Evolutionary conservation across 495 filamentous ascomycete species (phyloP).

Genomic region (Penicillium parvum): DNA sequence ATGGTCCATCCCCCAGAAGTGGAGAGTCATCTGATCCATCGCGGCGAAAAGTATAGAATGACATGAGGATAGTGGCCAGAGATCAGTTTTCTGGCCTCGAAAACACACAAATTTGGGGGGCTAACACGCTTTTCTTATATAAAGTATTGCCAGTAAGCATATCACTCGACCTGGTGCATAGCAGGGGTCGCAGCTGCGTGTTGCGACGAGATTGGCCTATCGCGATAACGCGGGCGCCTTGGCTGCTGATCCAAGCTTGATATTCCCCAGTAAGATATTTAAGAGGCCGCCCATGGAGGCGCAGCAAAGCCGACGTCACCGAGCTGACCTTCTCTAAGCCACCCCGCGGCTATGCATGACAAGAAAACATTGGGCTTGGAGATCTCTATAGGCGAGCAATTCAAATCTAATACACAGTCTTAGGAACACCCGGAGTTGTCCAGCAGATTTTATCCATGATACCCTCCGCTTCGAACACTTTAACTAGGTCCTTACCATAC

Average conservation of each 20-base stretch:
- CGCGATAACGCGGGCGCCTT: no score
- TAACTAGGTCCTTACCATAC: constrained; percentile 16
- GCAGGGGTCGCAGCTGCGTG: neutral
- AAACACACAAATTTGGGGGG: neutral
- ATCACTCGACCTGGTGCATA: neutral
- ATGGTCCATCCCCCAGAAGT: no score
- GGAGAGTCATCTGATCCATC: neutral
- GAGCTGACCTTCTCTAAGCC: no score
- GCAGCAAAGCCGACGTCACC: no score
- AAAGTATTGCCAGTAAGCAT: no score
- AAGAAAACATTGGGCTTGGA: no score
- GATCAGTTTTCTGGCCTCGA: neutral
- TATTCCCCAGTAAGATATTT: no score
- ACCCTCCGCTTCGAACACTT: constrained; percentile 25
- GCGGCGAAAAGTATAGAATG: neutral
- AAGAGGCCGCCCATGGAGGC: no score
- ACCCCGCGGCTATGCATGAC: no score
- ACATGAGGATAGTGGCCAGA: neutral
- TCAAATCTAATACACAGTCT: neutral
- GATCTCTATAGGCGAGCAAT: no score
- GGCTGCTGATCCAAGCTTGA: no score
- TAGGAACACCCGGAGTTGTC: constrained; percentile 10
- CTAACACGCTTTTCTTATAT: neutral
- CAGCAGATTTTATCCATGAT: constrained; percentile 25
- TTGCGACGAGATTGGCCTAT: neutral